A percentile compares a stretch with the other conserved stretches of the same genome.
Evolutionary conservation across 2,329 filamentous ascomycete genomes (phyloP).

Genomic region (Colletotrichum liaoningense): DNA sequence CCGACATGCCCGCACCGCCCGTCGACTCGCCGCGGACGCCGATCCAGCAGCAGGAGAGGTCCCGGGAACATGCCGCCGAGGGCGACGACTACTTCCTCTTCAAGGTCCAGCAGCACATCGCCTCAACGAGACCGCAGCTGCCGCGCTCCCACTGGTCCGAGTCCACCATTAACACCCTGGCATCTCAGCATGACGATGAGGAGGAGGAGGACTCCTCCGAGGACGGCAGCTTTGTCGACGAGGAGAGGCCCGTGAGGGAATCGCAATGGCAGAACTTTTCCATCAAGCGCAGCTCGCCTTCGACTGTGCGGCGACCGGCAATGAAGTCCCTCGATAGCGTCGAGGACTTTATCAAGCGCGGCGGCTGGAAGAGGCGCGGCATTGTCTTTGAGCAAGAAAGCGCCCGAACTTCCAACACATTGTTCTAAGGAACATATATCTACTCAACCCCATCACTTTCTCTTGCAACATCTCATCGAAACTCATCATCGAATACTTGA

Average conservation of each 20-base stretch:
- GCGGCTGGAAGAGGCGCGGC: constrained; percentile 57
- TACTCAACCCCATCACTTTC: background rate
- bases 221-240: constrained; percentile 28
- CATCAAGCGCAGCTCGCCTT: constrained; percentile 42
- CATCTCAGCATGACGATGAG: constrained; percentile 34
- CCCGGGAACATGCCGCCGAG: constrained; percentile 29
- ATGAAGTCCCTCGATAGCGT: constrained; percentile 49
- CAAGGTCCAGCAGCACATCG: constrained; percentile 37
- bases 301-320: constrained; percentile 45
- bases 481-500: background rate
- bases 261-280: constrained; percentile 46
- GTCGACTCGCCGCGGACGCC: constrained; percentile 36
- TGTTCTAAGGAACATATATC: constrained; percentile 26
- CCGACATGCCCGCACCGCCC: constrained; percentile 25
- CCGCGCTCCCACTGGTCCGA: constrained; percentile 55
- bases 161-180: constrained; percentile 48
- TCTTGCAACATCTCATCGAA: background rate
- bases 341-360: constrained; percentile 55
- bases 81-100: constrained; percentile 37
- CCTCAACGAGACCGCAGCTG: constrained; percentile 35
- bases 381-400: constrained; percentile 53
- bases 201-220: constrained; percentile 22
- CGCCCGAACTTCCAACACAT: constrained; percentile 32
- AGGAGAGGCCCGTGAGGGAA: constrained; percentile 28
- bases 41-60: constrained; percentile 22